A percentile compares a stretch with the other conserved stretches of the same genome.
These are phyloP conservation scores for Tricholoma bakamatsutake DNA, from an alignment of 768 basidiomycete genomes.

Conservation along the genomic window DNA sequence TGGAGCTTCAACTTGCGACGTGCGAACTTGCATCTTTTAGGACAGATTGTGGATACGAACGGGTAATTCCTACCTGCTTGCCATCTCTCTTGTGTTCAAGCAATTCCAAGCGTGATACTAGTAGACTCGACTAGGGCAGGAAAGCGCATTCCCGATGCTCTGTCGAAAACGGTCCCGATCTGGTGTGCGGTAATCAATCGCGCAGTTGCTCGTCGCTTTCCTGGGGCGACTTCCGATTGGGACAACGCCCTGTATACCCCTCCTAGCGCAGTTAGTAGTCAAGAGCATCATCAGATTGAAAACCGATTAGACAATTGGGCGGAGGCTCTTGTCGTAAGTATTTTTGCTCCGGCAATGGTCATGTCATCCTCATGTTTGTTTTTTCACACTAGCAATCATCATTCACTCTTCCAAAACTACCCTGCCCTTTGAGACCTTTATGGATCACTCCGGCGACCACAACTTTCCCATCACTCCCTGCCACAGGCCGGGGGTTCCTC, in stretches of 20 bases:
- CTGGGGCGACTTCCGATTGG: conserved; percentile 35
- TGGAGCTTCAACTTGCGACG: conserved; percentile 84
- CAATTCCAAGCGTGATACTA: conserved; percentile 57
- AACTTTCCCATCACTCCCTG: conserved; percentile 36
- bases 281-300: conserved; percentile 82
- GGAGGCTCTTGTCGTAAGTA: conserved; percentile 52
- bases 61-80: conserved; percentile 43
- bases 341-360: neutral
- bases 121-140: conserved; percentile 93
- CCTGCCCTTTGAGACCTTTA: conserved; percentile 70
- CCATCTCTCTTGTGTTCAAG: neutral
- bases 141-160: conserved; percentile 90
- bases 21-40: conserved; percentile 76
- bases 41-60: conserved; percentile 41
- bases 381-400: conserved; percentile 52
- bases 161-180: conserved; percentile 90
- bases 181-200: conserved; percentile 92
- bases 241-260: conserved; percentile 64
- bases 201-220: conserved; percentile 36
- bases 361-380: neutral
- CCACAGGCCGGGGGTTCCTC: conserved; percentile 32
- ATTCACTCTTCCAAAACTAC: conserved; percentile 56
- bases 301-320: conserved; percentile 63
- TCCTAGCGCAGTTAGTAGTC: conserved; percentile 56
- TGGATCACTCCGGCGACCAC: conserved; percentile 79